These are phyloP conservation scores for Ceratocystis harringtonii DNA, from an alignment of 2,329 filamentous ascomycete genomes.

Conservation along the genomic window DNA sequence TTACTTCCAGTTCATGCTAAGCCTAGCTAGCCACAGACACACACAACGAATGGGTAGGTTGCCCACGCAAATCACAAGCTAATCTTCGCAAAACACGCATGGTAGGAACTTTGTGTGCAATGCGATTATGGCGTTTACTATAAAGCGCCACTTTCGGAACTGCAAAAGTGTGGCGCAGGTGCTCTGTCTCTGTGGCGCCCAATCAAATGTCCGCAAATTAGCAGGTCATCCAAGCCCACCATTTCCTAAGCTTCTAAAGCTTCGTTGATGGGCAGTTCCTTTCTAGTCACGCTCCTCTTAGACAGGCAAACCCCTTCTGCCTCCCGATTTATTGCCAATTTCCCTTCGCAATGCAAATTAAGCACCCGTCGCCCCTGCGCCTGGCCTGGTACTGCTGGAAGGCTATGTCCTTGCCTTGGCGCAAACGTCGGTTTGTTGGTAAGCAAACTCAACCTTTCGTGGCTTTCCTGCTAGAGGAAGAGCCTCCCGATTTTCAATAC, in stretches of 20 bases:
- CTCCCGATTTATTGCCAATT: neutral
- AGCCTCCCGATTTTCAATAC: neutral
- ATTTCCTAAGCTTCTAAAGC: neutral
- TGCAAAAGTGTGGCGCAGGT: neutral
- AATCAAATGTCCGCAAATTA: neutral
- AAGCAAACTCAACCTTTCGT: conserved; percentile 20
- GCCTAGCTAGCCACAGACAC: neutral
- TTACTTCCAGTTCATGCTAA: neutral
- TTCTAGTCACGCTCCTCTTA: neutral
- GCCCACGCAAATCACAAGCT: neutral
- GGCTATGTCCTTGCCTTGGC: conserved; percentile 46
- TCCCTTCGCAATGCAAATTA: conserved; percentile 8
- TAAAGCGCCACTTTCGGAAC: neutral
- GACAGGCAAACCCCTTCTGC: neutral
- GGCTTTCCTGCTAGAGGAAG: neutral
- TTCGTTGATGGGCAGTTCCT: neutral
- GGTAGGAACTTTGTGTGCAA: neutral
- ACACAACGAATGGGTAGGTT: neutral
- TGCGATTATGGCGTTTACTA: neutral
- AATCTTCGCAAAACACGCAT: neutral
- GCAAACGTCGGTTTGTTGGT: conserved; percentile 48
- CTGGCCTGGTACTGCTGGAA: conserved; percentile 48
- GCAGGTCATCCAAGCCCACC: neutral
- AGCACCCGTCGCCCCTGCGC: conserved; percentile 15
- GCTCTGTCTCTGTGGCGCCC: neutral